phyloP scores from a whole-genome alignment of 2,329 filamentous ascomycete species.

The Hortaea werneckii region DNA sequence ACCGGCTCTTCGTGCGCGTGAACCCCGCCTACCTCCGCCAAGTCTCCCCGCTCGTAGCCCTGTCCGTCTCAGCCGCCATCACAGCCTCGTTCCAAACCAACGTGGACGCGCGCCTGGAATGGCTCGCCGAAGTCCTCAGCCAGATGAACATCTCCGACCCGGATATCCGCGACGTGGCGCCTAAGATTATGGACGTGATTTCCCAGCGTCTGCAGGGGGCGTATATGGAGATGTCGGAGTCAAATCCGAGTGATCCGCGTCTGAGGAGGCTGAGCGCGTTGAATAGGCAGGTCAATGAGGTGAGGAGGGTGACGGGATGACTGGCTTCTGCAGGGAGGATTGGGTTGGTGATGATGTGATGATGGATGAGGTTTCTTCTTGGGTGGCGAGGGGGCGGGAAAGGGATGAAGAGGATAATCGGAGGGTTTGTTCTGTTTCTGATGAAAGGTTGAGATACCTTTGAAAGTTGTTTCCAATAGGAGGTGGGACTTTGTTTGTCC shows the following conservation, averaged over 20 bases:
- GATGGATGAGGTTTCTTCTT: too few relatives aligned
- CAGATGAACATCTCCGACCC: conserved; percentile 36
- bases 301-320: conserved; percentile 10
- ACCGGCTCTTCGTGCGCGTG: conserved; percentile 48
- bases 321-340: conserved; percentile 2
- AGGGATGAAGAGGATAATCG: too few relatives aligned
- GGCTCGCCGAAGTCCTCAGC: conserved; percentile 47
- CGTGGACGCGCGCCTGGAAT: conserved; percentile 44
- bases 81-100: conserved; percentile 46
- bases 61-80: conserved; percentile 54
- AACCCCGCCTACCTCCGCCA: conserved; percentile 46
- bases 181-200: conserved; percentile 51
- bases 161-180: conserved; percentile 47
- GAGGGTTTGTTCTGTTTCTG: too few relatives aligned
- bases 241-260: conserved; percentile 38
- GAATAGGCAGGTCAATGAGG: conserved; percentile 19
- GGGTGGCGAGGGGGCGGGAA: too few relatives aligned
- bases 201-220: conserved; percentile 45
- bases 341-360: conserved; percentile 1
- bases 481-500: too few relatives aligned
- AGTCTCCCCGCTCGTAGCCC: conserved; percentile 47
- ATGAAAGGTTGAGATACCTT: too few relatives aligned
- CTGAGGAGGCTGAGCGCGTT: conserved; percentile 25
- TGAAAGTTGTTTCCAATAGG: too few relatives aligned
- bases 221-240: conserved; percentile 48